A percentile compares a stretch with the other conserved stretches of the same genome.
Evolutionary conservation across 2,329 filamentous ascomycete genomes (phyloP).

Genomic region (Exophiala spinifera): DNA sequence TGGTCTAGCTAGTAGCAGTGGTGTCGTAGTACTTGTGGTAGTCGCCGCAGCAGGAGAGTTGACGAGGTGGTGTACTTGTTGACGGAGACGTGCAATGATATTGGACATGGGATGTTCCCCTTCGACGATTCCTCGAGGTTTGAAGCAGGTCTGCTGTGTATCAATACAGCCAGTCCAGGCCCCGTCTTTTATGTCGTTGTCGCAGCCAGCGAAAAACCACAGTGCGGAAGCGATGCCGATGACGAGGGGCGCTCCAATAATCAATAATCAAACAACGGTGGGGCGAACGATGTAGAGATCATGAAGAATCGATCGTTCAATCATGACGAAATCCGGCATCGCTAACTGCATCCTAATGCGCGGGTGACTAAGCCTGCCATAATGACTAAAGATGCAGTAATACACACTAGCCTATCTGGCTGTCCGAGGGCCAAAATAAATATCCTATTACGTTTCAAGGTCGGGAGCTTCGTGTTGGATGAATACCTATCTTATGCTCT

Average conservation of each 20-base stretch:
- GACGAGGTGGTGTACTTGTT: slow-evolving; percentile 9
- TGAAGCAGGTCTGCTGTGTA: too few species aligned
- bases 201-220: background rate
- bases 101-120: slow-evolving; percentile 13
- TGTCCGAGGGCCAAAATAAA: background rate
- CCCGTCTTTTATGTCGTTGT: slow-evolving; percentile 8
- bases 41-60: slow-evolving; percentile 3
- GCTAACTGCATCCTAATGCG: background rate
- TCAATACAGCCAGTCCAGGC: too few species aligned
- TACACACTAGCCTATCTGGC: background rate
- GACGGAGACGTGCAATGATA: slow-evolving; percentile 9
- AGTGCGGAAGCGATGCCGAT: background rate
- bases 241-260: background rate
- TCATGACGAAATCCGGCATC: slow-evolving; percentile 1
- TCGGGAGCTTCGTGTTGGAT: background rate
- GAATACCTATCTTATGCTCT: background rate
- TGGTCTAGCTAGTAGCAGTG: slow-evolving; percentile 21
- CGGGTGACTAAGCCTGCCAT: slow-evolving; percentile 12
- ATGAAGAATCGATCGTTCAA: background rate
- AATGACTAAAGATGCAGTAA: slow-evolving; percentile 22
- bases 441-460: too few species aligned
- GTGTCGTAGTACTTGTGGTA: background rate
- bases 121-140: background rate
- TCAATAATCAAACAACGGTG: too few species aligned
- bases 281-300: background rate